Percentiles rank a stretch among this genome's conserved stretches.
These are phyloP conservation scores for Scalesia atractyloides DNA, from an alignment of 129 eudicot species.

Conservation along the genomic window DNA sequence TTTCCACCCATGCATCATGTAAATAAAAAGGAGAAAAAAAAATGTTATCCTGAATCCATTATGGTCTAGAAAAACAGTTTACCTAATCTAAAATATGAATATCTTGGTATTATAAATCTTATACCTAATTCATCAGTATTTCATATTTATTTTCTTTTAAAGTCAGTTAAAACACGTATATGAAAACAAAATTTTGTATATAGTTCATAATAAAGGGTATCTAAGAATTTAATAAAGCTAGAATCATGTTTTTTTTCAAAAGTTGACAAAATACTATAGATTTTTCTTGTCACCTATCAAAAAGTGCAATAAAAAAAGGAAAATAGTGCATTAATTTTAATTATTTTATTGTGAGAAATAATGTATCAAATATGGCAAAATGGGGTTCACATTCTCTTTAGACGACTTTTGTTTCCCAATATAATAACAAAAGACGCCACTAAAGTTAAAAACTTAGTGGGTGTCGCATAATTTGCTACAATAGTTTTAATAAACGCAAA, in stretches of 20 bases:
- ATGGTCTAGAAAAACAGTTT: no score
- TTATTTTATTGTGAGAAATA: constrained; percentile 2
- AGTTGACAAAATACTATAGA: constrained; percentile 20
- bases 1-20: no score
- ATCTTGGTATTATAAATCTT: background rate
- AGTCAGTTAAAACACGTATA: no score
- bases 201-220: background rate
- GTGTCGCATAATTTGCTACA: constrained; percentile 24
- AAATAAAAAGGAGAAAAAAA: no score
- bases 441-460: constrained; percentile 32
- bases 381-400: constrained; percentile 41
- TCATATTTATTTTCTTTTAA: no score
- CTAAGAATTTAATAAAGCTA: background rate
- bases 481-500: background rate
- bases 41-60: no score
- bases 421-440: constrained; percentile 35
- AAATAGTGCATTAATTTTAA: constrained; percentile 1
- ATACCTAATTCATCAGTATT: background rate
- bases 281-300: constrained; percentile 1
- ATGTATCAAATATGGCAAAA: constrained; percentile 24
- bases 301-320: constrained; percentile 8
- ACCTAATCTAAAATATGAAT: background rate
- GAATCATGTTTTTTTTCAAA: constrained; percentile 1
- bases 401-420: constrained; percentile 35
- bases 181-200: background rate